Evolutionary conservation across 495 filamentous ascomycete species (phyloP).

Genomic region (Neurospora pannonica): DNA sequence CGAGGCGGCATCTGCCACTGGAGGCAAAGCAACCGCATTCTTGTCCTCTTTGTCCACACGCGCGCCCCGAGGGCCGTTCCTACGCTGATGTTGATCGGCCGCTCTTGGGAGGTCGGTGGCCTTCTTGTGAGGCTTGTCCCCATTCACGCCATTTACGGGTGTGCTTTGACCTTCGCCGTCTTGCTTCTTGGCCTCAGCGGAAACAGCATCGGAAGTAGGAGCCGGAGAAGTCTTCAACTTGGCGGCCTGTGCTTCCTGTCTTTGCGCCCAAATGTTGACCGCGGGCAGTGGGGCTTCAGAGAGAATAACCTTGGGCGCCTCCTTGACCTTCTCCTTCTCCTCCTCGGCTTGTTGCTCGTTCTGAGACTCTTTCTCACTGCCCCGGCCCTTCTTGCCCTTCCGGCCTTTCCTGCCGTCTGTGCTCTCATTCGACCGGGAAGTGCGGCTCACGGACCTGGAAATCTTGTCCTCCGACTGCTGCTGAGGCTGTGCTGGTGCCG

Average conservation of each 20-base stretch:
- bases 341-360: slow-evolving; percentile 32
- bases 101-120: slow-evolving; percentile 39
- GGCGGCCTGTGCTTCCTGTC: slow-evolving; percentile 53
- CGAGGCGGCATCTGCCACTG: slow-evolving; percentile 57
- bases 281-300: slow-evolving; percentile 71
- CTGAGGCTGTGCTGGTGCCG: slow-evolving; percentile 6
- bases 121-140: slow-evolving; percentile 44
- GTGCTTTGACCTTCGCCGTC: slow-evolving; percentile 9
- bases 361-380: slow-evolving; percentile 33
- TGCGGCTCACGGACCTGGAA: slow-evolving; percentile 22
- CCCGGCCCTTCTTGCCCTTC: slow-evolving; percentile 39
- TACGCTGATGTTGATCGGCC: slow-evolving; percentile 31
- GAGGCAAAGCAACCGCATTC: slow-evolving; percentile 30
- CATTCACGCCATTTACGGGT: slow-evolving; percentile 11
- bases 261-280: slow-evolving; percentile 79
- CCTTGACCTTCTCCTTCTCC: slow-evolving; percentile 36
- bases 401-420: slow-evolving; percentile 33
- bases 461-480: slow-evolving; percentile 15
- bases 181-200: slow-evolving; percentile 13
- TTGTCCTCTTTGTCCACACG: slow-evolving; percentile 44
- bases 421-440: slow-evolving; percentile 30
- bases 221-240: slow-evolving; percentile 48
- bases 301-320: slow-evolving; percentile 46
- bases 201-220: slow-evolving; percentile 5
- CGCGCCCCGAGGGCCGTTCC: slow-evolving; percentile 35